A percentile compares a stretch with the other conserved stretches of the same genome.
Conservation (phyloP, 805 yeast species). For the Saturnispora quitensis region DNA sequence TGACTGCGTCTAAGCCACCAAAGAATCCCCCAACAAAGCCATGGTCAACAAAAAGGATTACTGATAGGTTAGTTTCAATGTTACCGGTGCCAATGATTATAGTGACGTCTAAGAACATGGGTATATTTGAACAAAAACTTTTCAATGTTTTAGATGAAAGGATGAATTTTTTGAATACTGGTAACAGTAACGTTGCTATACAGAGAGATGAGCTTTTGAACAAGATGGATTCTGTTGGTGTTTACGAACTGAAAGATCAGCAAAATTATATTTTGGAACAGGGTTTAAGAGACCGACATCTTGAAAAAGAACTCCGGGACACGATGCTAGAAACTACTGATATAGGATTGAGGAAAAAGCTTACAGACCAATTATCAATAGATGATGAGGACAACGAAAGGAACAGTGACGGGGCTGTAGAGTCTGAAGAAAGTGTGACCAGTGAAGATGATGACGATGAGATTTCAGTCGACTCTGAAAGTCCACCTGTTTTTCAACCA, state of each 20-base stretch:
- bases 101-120: constrained; percentile 53
- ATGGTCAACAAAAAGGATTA: constrained; percentile 53
- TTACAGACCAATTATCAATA: constrained; percentile 8
- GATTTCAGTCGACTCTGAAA: constrained; percentile 16
- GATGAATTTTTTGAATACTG: constrained; percentile 11
- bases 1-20: constrained; percentile 45
- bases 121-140: constrained; percentile 38
- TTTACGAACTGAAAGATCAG: constrained; percentile 21
- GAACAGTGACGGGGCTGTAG: constrained; percentile 9
- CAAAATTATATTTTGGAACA: constrained; percentile 11
- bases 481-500: constrained; percentile 11
- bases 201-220: constrained; percentile 15
- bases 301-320: constrained; percentile 11
- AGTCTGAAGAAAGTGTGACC: neutral
- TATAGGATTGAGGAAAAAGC: neutral
- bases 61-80: constrained; percentile 56
- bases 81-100: constrained; percentile 60
- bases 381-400: constrained; percentile 6
- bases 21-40: constrained; percentile 43
- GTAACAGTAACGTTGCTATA: constrained; percentile 4
- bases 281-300: constrained; percentile 11
- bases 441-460: constrained; percentile 8
- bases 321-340: neutral
- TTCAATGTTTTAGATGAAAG: constrained; percentile 27
- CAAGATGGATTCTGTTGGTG: constrained; percentile 21